These are phyloP conservation scores for Phialophora verrucosa DNA, from an alignment of 2,329 filamentous ascomycete species.

Conservation along the genomic window DNA sequence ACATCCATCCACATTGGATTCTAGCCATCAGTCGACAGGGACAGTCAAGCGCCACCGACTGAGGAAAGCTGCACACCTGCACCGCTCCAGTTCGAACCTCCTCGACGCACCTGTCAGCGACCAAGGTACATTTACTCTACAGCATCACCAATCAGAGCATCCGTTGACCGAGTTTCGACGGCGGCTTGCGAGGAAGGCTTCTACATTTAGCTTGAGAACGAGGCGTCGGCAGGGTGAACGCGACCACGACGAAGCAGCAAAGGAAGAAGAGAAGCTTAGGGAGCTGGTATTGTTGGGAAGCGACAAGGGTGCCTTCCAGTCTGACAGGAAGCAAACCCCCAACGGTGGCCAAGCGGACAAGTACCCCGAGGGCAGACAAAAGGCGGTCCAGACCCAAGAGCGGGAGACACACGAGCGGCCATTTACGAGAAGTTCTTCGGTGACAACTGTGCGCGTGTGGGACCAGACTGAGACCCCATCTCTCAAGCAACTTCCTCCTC, in stretches of 20 bases:
- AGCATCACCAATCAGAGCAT: slow-evolving; percentile 15
- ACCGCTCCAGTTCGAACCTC: slow-evolving; percentile 4
- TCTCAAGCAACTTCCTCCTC: slow-evolving; percentile 2
- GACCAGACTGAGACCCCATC: slow-evolving; percentile 3
- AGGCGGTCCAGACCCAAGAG: slow-evolving; percentile 4
- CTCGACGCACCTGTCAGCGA: slow-evolving; percentile 11
- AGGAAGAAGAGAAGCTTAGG: slow-evolving; percentile 17
- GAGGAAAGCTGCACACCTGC: slow-evolving; percentile 17
- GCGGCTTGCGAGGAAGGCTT: slow-evolving; percentile 36
- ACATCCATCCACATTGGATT: neutral
- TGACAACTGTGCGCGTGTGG: slow-evolving; percentile 10
- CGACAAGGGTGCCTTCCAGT: neutral
- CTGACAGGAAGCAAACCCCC: neutral
- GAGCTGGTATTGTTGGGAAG: slow-evolving; percentile 5
- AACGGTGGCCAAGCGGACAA: neutral
- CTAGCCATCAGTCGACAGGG: slow-evolving; percentile 4
- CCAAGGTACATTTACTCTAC: slow-evolving; percentile 1
- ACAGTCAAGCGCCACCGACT: slow-evolving; percentile 17
- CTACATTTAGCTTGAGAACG: slow-evolving; percentile 35
- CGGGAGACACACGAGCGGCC: neutral
- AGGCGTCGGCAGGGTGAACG: slow-evolving; percentile 28
- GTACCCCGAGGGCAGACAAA: neutral
- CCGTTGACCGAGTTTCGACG: slow-evolving; percentile 32
- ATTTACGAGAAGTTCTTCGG: slow-evolving; percentile 12
- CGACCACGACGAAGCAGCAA: slow-evolving; percentile 12